These are phyloP conservation scores for Bocquillonia castaneifolia DNA, from an alignment of 441 rosid genomes.

Conservation along the genomic window DNA sequence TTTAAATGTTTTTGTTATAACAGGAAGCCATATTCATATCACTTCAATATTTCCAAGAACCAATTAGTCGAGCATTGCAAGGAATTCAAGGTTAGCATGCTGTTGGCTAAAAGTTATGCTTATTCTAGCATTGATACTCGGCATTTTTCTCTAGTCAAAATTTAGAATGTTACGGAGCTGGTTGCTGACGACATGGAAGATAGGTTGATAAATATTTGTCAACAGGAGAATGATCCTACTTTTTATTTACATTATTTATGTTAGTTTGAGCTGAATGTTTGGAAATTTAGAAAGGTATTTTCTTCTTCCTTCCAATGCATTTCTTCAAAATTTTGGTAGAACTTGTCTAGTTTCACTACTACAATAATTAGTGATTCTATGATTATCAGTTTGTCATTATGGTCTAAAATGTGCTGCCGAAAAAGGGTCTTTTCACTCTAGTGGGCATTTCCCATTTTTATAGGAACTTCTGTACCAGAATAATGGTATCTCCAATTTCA, in stretches of 20 bases:
- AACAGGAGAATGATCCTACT: background rate
- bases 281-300: background rate
- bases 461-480: too few species aligned
- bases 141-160: background rate
- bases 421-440: too few species aligned
- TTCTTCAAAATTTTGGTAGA: background rate
- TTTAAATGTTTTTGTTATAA: conserved; percentile 6
- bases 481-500: too few species aligned
- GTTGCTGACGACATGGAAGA: background rate
- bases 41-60: conserved; percentile 93
- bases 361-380: too few species aligned
- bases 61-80: conserved; percentile 55
- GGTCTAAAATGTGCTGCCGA: too few species aligned
- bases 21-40: conserved; percentile 91
- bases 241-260: too few species aligned
- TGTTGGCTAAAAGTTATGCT: background rate
- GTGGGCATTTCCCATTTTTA: too few species aligned
- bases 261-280: background rate
- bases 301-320: too few species aligned
- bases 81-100: conserved; percentile 26
- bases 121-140: background rate
- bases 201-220: background rate
- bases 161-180: conserved; percentile 13
- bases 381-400: too few species aligned
- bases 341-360: too few species aligned